Evolutionary conservation across 768 basidiomycete genomes (phyloP), one percentile per base, ranked within the genome.

Genomic region (Lentinula sp.): DNA sequence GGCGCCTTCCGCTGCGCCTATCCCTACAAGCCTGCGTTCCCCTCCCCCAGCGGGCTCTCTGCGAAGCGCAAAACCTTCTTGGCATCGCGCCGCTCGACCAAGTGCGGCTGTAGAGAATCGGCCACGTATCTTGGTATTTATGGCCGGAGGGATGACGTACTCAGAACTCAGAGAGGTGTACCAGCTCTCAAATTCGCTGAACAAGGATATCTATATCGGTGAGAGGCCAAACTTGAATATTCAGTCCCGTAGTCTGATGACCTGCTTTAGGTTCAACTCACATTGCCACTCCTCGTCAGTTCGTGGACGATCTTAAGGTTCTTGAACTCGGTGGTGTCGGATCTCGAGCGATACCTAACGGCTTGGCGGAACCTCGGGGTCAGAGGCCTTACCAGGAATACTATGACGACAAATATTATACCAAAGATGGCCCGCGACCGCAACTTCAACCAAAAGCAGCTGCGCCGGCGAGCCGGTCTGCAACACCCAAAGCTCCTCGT

Each of bases 131-230:
- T 79, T 99, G 39, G 83, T 98, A 16, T 98, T 98, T 72, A 79
- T 98, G 23, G 91, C 92, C 13, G 97, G 97, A 39, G 97, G 97
- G 2, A 87, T 95, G 83, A 95, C 97, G 1, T 95, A 94, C 70
- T 96, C 95, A 0, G 97, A 99, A 74, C 88, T 95, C 73, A 81
- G 96, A 62, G 86, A 94, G 67, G 88, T 85, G 50, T 98, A 98
- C 69, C 80, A 87, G 54, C 78, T 96, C 15, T 89, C 93, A 3
- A 79, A 77, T 51, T 70, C 84, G 2, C 70, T 93, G 57, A 88
- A 89, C 67, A 94, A 89, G 72, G 97, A 99, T 66, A 83, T 98
- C 57, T 91, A 86, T 73, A 91, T 99, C 61, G 97, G 96, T 96
- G 66, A 64, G 66, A 40, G 1, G 10, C 39, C 23, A 42, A 28